Conservation (phyloP, 1,284 basidiomycete genomes). For the Cutaneotrichosporon sp. region DNA sequence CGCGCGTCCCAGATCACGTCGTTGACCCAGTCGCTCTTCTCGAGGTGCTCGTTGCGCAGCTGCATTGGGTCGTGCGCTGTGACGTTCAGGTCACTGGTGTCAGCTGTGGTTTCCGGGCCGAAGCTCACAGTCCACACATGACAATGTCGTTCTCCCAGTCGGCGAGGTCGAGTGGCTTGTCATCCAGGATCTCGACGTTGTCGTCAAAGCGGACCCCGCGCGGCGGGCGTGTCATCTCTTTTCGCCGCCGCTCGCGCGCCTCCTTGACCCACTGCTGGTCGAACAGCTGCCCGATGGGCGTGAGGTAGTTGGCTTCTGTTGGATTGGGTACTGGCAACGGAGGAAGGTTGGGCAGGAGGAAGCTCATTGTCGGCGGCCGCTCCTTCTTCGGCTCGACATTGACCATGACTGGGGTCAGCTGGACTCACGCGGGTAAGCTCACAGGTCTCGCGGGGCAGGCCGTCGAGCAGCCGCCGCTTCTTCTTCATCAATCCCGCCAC, state of each 20-base stretch:
- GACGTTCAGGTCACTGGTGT: conserved; percentile 19
- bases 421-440: conserved; percentile 39
- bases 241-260: conserved; percentile 30
- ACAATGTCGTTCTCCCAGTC: conserved; percentile 54
- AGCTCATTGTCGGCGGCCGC: conserved; percentile 54
- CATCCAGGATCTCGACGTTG: not conserved
- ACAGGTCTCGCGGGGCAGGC: conserved; percentile 67
- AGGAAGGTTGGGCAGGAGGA: conserved; percentile 36
- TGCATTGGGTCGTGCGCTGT: conserved; percentile 17
- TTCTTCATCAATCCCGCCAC: conserved; percentile 55
- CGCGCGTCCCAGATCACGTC: conserved; percentile 53
- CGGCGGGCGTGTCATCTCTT: conserved; percentile 34
- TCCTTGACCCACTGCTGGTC: conserved; percentile 46
- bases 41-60: conserved; percentile 44
- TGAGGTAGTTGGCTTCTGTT: conserved; percentile 33
- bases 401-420: conserved; percentile 17
- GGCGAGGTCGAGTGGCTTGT: conserved; percentile 39
- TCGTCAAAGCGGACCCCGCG: conserved; percentile 14
- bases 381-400: conserved; percentile 24
- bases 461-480: conserved; percentile 60
- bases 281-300: conserved; percentile 39
- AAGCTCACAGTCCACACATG: conserved; percentile 40
- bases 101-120: not conserved
- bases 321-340: conserved; percentile 22
- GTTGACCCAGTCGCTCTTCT: conserved; percentile 53